Evolutionary conservation across 306 rosid genomes (phyloP).

Genomic region (Cucumis melo): DNA sequence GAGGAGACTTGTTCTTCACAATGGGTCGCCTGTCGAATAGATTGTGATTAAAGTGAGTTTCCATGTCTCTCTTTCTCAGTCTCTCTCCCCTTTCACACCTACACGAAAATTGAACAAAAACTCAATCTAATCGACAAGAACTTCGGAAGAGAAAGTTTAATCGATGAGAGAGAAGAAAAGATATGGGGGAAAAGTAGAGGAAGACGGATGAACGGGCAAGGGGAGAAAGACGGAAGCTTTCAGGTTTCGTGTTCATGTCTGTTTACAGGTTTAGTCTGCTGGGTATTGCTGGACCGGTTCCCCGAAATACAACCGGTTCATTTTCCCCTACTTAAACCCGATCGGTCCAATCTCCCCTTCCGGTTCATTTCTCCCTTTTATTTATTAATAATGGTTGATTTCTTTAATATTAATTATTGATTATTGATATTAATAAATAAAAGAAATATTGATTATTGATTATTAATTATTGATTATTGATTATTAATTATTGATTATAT

Average conservation of each 20-base stretch:
- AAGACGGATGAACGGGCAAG: neutral
- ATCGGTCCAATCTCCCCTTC: neutral
- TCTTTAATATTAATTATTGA: too few relatives aligned
- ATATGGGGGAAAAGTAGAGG: neutral
- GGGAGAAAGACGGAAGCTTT: neutral
- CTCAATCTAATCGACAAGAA: neutral
- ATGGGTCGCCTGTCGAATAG: slow-evolving; percentile 7
- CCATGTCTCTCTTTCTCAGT: neutral
- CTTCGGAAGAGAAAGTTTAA: neutral
- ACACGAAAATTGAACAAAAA: neutral
- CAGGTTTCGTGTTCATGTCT: neutral
- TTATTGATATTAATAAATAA: too few relatives aligned
- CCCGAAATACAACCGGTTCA: neutral
- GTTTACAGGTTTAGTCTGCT: slow-evolving; percentile 1
- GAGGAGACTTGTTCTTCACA: slow-evolving; percentile 1
- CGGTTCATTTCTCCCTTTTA: too few relatives aligned
- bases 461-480: too few relatives aligned
- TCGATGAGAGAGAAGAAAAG: neutral
- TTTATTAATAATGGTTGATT: too few relatives aligned
- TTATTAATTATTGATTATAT: too few relatives aligned
- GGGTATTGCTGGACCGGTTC: neutral
- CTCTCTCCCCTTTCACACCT: neutral
- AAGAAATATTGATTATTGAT: too few relatives aligned
- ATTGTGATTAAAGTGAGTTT: slow-evolving; percentile 2
- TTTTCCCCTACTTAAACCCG: neutral